Evolutionary conservation across 176 grass and related monocot species (phyloP).

Genomic region (Musa beccarii): DNA sequence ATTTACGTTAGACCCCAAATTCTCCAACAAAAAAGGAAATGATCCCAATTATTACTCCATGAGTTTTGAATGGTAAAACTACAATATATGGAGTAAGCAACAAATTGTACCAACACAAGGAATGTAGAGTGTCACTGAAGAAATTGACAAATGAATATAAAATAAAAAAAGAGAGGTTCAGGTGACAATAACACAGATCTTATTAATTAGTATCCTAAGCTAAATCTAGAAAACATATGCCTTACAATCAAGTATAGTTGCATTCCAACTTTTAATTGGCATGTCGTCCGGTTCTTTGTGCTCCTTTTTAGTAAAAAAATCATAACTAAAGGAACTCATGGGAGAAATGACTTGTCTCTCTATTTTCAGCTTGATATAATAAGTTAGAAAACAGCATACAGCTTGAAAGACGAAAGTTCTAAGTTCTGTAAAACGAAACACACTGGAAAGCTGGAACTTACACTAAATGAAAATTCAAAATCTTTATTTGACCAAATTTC

Average conservation of each 20-base stretch:
- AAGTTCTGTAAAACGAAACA: not conserved
- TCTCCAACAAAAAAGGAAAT: no score
- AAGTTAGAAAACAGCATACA: not conserved
- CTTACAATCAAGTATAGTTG: not conserved
- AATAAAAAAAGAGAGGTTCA: no score
- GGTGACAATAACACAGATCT: not conserved
- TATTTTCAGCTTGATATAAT: not conserved
- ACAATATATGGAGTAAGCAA: no score
- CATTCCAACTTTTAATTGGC: not conserved
- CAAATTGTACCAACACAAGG: no score
- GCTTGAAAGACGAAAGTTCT: not conserved
- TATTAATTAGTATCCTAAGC: not conserved
- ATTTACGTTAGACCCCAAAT: no score
- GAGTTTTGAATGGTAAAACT: not conserved
- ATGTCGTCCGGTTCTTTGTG: not conserved
- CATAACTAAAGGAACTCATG: not conserved
- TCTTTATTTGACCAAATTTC: slow-evolving; percentile 80
- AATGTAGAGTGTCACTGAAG: not conserved
- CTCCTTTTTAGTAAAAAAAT: no score
- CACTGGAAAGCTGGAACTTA: slow-evolving; percentile 26
- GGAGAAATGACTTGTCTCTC: not conserved
- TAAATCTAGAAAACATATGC: not conserved
- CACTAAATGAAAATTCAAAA: slow-evolving; percentile 79
- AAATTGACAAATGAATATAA: not conserved
- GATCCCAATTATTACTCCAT: not conserved